Evolutionary conservation across 139 green algal species (phyloP).

Genomic region (Helicosporidium sp.): DNA sequence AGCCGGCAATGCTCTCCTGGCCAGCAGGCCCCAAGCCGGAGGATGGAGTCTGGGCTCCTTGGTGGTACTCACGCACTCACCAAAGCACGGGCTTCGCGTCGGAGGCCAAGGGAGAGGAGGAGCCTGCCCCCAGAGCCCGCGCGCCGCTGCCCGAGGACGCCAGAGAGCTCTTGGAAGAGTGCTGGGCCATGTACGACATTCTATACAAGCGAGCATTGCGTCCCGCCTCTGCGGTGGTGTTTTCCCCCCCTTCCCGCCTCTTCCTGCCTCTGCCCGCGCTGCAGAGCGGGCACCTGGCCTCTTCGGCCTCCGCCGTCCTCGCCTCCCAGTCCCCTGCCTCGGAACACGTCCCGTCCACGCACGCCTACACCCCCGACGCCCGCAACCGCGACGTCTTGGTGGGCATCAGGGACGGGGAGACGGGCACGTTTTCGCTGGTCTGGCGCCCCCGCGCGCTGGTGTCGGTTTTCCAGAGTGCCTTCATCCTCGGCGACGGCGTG

Average conservation of each 20-base stretch:
- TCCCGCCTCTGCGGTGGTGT: no score
- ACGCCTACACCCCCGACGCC: constrained; percentile 27
- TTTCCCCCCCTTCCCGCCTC: no score
- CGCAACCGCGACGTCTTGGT: constrained; percentile 45
- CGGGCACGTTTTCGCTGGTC: constrained; percentile 30
- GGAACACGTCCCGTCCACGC: no score
- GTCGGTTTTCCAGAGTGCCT: constrained; percentile 55
- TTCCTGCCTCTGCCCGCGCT: no score
- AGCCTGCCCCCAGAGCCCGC: background rate
- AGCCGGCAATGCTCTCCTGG: constrained; percentile 40
- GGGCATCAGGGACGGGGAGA: constrained; percentile 43
- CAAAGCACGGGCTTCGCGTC: constrained; percentile 19
- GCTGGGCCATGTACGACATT: constrained; percentile 30
- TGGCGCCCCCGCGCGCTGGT: constrained; percentile 35
- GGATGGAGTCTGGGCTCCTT: constrained; percentile 50
- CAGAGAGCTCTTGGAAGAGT: constrained; percentile 41
- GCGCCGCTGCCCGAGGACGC: constrained; percentile 20
- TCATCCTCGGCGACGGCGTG: constrained; percentile 59
- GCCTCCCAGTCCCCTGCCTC: no score
- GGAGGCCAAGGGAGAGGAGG: background rate
- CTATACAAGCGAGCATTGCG: no score
- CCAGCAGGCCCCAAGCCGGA: constrained; percentile 39
- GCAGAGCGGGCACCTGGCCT: no score
- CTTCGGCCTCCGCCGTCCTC: no score
- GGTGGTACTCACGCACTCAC: constrained; percentile 46